Conservation (phyloP, 306 rosid species). For the Leucaena leucocephala region DNA sequence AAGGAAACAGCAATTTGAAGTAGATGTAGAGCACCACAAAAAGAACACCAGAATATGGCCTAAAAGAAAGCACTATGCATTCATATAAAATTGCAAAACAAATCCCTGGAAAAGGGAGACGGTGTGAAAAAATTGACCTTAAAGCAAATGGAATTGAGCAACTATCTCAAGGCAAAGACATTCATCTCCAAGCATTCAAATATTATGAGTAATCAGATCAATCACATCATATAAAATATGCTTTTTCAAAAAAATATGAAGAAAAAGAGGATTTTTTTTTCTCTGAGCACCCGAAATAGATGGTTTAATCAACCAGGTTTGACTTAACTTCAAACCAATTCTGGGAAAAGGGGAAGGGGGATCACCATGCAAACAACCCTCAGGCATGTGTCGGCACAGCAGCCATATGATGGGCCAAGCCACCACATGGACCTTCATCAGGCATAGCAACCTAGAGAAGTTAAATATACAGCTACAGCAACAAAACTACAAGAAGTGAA, state of each 20-base stretch:
- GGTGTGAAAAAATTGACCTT: background rate
- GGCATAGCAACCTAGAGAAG: too few species aligned
- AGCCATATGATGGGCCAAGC: background rate
- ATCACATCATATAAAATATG: conserved; percentile 7
- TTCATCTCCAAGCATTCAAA: conserved; percentile 21
- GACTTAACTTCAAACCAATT: background rate
- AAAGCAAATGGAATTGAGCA: conserved; percentile 17
- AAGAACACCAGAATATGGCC: background rate
- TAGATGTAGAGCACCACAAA: conserved; percentile 24
- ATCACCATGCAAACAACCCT: conserved; percentile 7
- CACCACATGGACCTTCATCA: background rate
- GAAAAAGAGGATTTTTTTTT: background rate
- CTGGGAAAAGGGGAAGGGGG: background rate
- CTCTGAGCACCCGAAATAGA: background rate
- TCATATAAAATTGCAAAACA: conserved; percentile 15
- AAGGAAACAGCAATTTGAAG: conserved; percentile 18
- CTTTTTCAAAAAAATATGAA: too few species aligned
- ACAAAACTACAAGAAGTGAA: conserved; percentile 23
- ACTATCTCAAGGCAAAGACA: conserved; percentile 19
- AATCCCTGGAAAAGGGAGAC: background rate
- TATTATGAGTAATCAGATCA: conserved; percentile 23
- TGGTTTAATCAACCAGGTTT: background rate
- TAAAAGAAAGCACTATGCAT: conserved; percentile 20
- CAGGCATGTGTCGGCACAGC: conserved; percentile 17
- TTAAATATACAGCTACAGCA: conserved; percentile 21